These are phyloP conservation scores for Paramecium biaurelia DNA, from an alignment of 73 alveolate species.

Conservation along the genomic window DNA sequence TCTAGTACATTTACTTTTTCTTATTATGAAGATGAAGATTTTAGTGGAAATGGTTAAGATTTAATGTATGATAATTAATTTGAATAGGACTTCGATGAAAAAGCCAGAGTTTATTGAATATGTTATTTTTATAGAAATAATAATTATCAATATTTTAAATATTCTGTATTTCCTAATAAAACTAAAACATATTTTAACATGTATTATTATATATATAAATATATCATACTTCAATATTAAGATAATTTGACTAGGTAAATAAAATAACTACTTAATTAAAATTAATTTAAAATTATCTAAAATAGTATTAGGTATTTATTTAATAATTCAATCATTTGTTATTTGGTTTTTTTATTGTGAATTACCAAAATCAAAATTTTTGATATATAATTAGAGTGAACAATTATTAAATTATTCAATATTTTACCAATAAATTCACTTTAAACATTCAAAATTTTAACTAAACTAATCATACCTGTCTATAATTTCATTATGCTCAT, in stretches of 20 bases:
- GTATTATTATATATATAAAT: neutral
- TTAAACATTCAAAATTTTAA: neutral
- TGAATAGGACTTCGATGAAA: conserved; percentile 3
- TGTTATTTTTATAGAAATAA: neutral
- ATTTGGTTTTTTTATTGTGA: neutral
- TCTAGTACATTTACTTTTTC: conserved; percentile 35
- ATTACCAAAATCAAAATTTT: neutral
- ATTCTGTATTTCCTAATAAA: neutral
- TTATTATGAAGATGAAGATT: conserved; percentile 6
- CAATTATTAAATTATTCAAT: too few relatives aligned
- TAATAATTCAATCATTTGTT: neutral
- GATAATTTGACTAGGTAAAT: neutral
- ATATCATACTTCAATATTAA: neutral
- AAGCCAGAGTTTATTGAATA: conserved; percentile 25
- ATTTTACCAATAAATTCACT: neutral
- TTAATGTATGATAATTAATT: conserved; percentile 11
- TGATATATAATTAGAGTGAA: neutral
- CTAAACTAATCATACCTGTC: neutral
- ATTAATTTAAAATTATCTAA: neutral
- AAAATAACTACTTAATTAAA: neutral
- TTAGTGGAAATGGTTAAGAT: conserved; percentile 30
- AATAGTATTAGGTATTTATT: neutral
- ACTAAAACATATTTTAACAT: too few relatives aligned
- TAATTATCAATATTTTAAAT: neutral
- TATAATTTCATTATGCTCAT: neutral